These are phyloP conservation scores for Cercospora nicotianae DNA, from an alignment of 2,329 filamentous ascomycete species.

Conservation along the genomic window DNA sequence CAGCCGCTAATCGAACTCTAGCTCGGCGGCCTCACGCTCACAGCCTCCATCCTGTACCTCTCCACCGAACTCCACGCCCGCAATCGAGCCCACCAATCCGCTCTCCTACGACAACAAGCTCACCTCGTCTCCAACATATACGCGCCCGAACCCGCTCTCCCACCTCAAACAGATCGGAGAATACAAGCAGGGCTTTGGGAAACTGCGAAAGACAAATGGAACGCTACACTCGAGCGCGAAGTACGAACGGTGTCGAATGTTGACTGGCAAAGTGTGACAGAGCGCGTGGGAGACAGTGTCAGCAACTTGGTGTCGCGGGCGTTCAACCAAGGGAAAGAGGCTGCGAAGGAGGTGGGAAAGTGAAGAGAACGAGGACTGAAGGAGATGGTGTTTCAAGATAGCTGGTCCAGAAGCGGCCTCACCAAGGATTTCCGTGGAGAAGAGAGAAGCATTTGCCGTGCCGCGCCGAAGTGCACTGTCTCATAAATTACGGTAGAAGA, in stretches of 20 bases:
- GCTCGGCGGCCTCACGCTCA: slow-evolving; percentile 54
- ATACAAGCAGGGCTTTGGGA: slow-evolving; percentile 46
- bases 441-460: neutral
- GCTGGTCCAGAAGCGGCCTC: neutral
- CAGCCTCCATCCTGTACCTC: slow-evolving; percentile 47
- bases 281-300: slow-evolving; percentile 45
- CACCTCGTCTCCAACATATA: slow-evolving; percentile 46
- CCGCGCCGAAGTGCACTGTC: neutral
- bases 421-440: neutral
- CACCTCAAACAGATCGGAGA: slow-evolving; percentile 42
- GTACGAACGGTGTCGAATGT: slow-evolving; percentile 47
- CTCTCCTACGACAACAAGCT: slow-evolving; percentile 49
- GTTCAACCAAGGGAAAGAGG: slow-evolving; percentile 30
- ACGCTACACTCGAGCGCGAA: slow-evolving; percentile 47
- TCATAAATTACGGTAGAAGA: neutral
- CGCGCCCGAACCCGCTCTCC: slow-evolving; percentile 45
- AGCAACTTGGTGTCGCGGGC: slow-evolving; percentile 38
- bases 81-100: slow-evolving; percentile 49
- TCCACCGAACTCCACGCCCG: slow-evolving; percentile 46
- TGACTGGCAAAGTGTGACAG: slow-evolving; percentile 47
- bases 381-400: neutral
- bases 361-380: neutral
- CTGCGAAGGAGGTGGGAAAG: slow-evolving; percentile 17
- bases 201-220: slow-evolving; percentile 54
- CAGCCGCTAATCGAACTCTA: slow-evolving; percentile 27